phyloP scores from a whole-genome alignment of 1,284 basidiomycete species.

The Spongispora temasekensis region DNA sequence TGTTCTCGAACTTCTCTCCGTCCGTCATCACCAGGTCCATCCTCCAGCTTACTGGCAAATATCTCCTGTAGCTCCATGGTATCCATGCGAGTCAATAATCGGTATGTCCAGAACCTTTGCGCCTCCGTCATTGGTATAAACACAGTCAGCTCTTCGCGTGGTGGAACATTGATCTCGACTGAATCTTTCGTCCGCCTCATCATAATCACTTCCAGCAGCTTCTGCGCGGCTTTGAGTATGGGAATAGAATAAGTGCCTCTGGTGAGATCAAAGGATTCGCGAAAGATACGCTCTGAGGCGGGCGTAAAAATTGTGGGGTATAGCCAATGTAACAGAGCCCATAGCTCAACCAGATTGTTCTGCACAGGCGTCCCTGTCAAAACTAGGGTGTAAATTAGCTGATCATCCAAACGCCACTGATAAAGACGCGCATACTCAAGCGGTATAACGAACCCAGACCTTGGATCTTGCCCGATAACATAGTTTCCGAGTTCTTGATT shows the following conservation, averaged over 20 bases:
- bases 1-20: constrained; percentile 43
- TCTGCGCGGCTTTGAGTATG: constrained; percentile 49
- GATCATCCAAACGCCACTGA: neutral
- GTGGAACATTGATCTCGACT: constrained; percentile 54
- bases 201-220: constrained; percentile 55
- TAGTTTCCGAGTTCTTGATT: constrained; percentile 57
- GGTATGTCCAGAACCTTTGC: constrained; percentile 63
- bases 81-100: constrained; percentile 54
- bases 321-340: constrained; percentile 57
- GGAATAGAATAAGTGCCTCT: constrained; percentile 50
- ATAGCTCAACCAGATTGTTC: constrained; percentile 62
- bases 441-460: constrained; percentile 52
- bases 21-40: constrained; percentile 36
- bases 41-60: constrained; percentile 41
- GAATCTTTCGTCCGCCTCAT: constrained; percentile 58
- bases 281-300: constrained; percentile 49
- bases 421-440: constrained; percentile 39
- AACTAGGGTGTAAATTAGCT: constrained; percentile 38
- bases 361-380: constrained; percentile 66
- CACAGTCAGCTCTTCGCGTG: constrained; percentile 56
- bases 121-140: constrained; percentile 58
- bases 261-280: constrained; percentile 52
- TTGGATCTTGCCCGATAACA: constrained; percentile 45
- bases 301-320: constrained; percentile 54
- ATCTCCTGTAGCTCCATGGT: constrained; percentile 48